A percentile compares a stretch with the other conserved stretches of the same genome.
phyloP scores from a whole-genome alignment of 225 moss, liverwort and hornwort genomes.

The Rhytidiadelphus loreus region DNA sequence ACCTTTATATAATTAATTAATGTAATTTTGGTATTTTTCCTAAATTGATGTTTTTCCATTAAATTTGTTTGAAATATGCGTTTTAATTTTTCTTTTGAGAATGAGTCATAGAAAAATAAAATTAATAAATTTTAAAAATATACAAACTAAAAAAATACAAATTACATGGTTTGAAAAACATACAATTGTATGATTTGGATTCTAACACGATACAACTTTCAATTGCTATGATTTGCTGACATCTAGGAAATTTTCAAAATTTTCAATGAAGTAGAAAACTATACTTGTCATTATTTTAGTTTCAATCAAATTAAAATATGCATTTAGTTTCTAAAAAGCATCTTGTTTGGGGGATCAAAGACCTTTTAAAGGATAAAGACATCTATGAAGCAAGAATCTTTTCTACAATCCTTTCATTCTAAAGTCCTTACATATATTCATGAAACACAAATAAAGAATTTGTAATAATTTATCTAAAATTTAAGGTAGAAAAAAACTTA shows the following conservation, averaged over 20 bases:
- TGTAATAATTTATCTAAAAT: background rate
- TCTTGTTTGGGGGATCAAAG: background rate
- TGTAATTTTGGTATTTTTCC: background rate
- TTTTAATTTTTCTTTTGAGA: fast-evolving
- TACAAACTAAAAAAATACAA: fast-evolving
- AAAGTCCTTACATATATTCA: background rate
- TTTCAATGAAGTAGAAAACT: background rate
- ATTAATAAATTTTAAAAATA: background rate
- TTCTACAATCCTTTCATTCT: fast-evolving
- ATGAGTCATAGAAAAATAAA: too few species aligned
- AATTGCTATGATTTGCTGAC: background rate
- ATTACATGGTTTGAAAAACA: background rate
- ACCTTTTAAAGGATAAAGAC: background rate
- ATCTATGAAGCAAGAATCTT: background rate
- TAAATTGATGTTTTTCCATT: background rate
- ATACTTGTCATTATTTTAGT: background rate
- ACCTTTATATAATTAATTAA: background rate
- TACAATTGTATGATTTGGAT: background rate
- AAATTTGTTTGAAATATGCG: background rate
- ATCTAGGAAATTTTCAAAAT: background rate
- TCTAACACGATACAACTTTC: fast-evolving
- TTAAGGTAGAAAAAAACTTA: background rate
- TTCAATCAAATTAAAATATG: background rate
- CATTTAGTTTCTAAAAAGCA: background rate
- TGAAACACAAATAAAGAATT: background rate